phyloP scores from a whole-genome alignment of 2,329 filamentous ascomycete genomes.

The Fusarium secorum region DNA sequence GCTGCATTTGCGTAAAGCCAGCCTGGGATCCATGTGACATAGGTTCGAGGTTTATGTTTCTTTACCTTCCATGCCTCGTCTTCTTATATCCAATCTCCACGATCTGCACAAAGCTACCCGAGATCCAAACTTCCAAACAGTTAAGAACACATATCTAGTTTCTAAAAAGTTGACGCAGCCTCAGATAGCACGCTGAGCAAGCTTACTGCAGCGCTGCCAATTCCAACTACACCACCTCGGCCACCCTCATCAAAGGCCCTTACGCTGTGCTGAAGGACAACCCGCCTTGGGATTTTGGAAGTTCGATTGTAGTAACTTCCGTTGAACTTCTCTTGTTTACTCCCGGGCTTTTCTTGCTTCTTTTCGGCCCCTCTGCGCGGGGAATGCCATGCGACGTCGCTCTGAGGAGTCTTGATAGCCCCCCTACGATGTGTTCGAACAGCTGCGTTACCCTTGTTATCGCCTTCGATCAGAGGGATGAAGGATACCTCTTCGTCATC shows the following conservation, averaged over 20 bases:
- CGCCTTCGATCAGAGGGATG: background rate
- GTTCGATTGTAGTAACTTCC: too few species aligned
- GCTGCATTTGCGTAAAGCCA: background rate
- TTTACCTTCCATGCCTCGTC: background rate
- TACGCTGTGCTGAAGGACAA: background rate
- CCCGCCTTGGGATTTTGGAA: too few species aligned
- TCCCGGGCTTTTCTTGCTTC: background rate
- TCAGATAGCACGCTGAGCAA: background rate
- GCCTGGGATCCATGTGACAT: background rate
- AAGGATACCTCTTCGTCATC: background rate
- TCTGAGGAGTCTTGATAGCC: background rate
- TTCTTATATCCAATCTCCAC: too few species aligned
- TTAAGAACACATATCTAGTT: accelerated
- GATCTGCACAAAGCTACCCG: accelerated
- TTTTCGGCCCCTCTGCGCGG: accelerated
- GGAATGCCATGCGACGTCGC: too few species aligned
- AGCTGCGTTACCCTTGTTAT: accelerated
- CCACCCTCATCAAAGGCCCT: background rate
- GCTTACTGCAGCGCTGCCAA: background rate
- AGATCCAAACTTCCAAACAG: background rate
- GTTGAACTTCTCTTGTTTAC: background rate
- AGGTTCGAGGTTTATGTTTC: background rate
- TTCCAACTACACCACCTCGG: background rate
- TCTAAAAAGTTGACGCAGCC: background rate
- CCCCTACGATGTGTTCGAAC: background rate